Evolutionary conservation across 1,284 basidiomycete genomes (phyloP).

Genomic region (Sanghuangporus weigelae): DNA sequence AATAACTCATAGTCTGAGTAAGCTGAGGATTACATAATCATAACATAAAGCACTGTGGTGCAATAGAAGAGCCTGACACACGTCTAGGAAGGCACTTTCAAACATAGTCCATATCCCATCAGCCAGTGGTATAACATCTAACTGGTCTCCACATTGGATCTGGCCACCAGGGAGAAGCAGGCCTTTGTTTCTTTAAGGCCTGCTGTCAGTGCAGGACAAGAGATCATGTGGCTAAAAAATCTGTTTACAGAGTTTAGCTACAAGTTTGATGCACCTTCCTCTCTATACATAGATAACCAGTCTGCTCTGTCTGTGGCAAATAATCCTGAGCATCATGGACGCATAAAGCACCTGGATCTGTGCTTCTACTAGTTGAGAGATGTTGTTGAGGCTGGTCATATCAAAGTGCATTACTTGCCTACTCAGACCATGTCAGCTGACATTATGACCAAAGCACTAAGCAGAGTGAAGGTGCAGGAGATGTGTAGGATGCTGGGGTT

Average conservation of each 20-base stretch:
- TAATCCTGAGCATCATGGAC: conserved; percentile 24
- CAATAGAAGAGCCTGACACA: too few relatives aligned
- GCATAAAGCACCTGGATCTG: conserved; percentile 27
- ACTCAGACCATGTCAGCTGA: background rate
- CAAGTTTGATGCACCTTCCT: conserved; percentile 10
- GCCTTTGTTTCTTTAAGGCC: conserved; percentile 18
- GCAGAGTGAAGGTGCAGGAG: background rate
- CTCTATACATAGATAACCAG: conserved; percentile 24
- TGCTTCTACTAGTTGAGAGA: conserved; percentile 24
- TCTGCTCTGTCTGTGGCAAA: conserved; percentile 24
- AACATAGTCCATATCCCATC: background rate
- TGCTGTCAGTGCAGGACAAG: conserved; percentile 24
- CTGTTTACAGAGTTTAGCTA: conserved; percentile 28
- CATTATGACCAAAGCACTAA: conserved; percentile 3
- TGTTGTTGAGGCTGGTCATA: conserved; percentile 18
- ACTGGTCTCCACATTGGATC: conserved; percentile 4
- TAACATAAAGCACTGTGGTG: too few relatives aligned
- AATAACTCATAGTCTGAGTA: too few relatives aligned
- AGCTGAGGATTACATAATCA: too few relatives aligned
- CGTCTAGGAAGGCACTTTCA: too few relatives aligned
- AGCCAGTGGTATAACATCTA: too few relatives aligned
- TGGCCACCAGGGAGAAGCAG: conserved; percentile 11
- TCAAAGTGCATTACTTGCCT: background rate
- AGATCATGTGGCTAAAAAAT: conserved; percentile 32
- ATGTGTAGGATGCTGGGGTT: too few relatives aligned